Conservation (phyloP, 306 rosid species). For the Purshia tridentata region DNA sequence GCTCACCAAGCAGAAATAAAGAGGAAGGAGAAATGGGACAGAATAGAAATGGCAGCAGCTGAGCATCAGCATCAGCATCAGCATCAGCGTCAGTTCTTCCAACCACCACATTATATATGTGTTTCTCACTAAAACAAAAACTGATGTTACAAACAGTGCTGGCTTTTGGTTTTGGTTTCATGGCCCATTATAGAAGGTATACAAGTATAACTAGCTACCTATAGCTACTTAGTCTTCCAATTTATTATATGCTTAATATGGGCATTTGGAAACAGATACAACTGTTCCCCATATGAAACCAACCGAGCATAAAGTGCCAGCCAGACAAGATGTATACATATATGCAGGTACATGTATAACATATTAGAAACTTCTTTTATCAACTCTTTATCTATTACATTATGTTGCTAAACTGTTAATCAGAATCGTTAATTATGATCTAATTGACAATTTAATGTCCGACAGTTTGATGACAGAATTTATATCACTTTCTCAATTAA, state of each 20-base stretch:
- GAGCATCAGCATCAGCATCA: conserved; percentile 23
- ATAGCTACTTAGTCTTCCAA: neutral
- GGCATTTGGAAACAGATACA: neutral
- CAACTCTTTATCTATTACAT: neutral
- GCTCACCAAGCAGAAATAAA: conserved; percentile 46
- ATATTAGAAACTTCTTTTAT: neutral
- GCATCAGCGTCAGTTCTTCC: conserved; percentile 26
- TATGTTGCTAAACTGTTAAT: no score
- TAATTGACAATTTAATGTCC: no score
- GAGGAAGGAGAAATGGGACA: conserved; percentile 63
- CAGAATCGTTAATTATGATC: no score
- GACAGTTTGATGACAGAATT: no score
- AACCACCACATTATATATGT: conserved; percentile 42
- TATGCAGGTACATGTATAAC: neutral
- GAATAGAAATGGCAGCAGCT: conserved; percentile 52
- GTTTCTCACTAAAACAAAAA: conserved; percentile 28
- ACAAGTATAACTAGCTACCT: neutral
- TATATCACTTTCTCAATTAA: no score
- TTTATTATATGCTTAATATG: neutral
- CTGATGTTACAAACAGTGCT: conserved; percentile 4
- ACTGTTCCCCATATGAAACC: neutral
- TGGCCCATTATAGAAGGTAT: neutral
- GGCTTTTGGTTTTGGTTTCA: conserved; percentile 11
- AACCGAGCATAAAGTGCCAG: neutral
- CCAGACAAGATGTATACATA: neutral